phyloP scores from a whole-genome alignment of 768 basidiomycete genomes.

The Guyanaporus albipodus region DNA sequence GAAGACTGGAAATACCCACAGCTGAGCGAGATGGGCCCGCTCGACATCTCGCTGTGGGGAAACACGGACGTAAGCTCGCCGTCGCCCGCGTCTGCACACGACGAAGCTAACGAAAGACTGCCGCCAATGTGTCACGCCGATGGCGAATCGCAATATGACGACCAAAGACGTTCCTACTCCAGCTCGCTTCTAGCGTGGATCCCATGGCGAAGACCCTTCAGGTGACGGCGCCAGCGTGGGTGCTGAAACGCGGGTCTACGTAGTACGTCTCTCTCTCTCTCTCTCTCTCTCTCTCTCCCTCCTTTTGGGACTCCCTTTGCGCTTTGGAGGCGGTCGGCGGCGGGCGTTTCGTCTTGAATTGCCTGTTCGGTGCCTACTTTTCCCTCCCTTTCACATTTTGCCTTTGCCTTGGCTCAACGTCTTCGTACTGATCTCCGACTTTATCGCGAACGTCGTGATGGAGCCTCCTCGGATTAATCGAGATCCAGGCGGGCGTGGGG shows the following conservation, averaged over 20 bases:
- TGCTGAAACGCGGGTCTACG: constrained; percentile 22
- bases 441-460: constrained; percentile 7
- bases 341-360: no score
- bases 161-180: constrained; percentile 35
- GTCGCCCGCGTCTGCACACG: background rate
- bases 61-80: constrained; percentile 36
- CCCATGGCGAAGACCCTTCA: constrained; percentile 25
- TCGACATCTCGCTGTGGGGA: constrained; percentile 46
- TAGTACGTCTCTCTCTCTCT: constrained; percentile 28
- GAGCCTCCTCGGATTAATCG: constrained; percentile 17
- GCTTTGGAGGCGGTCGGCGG: no score
- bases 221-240: constrained; percentile 31
- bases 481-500: constrained; percentile 5
- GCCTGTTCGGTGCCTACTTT: background rate
- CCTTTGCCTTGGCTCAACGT: background rate
- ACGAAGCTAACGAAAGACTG: constrained; percentile 5
- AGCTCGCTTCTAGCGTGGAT: constrained; percentile 42
- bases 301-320: no score
- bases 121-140: no score
- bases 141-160: constrained; percentile 1
- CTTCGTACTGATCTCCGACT: constrained; percentile 7
- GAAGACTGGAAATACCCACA: constrained; percentile 43
- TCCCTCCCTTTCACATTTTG: background rate
- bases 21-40: constrained; percentile 38
- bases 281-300: no score